Conservation (phyloP, 805 yeast genomes). For the Helenozyma baotianmanensis region DNA sequence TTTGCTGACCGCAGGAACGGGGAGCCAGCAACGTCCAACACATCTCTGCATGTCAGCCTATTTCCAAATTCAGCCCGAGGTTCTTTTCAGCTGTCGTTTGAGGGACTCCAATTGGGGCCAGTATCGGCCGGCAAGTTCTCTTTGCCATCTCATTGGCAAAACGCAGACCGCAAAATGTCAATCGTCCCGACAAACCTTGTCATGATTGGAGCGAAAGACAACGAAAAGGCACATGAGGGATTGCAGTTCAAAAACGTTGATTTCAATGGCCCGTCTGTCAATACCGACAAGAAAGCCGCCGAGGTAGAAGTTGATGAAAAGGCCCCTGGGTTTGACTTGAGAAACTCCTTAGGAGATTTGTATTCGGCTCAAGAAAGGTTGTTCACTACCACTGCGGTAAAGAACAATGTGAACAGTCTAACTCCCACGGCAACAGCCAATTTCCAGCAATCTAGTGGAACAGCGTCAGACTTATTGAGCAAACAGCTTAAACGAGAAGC, state of each 20-base stretch:
- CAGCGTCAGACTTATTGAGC: constrained; percentile 10
- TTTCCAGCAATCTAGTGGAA: constrained; percentile 6
- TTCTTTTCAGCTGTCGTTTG: constrained; percentile 2
- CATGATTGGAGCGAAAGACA: constrained; percentile 1
- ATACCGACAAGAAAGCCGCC: neutral
- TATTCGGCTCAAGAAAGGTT: constrained; percentile 33
- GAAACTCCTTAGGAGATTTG: constrained; percentile 16
- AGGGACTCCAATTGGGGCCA: no score
- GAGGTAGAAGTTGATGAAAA: neutral
- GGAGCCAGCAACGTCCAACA: neutral
- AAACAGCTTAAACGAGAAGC: constrained; percentile 7
- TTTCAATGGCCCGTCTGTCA: constrained; percentile 6
- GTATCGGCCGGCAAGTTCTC: no score
- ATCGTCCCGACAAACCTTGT: constrained; percentile 23
- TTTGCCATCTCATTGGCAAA: constrained; percentile 7
- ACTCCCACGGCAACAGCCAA: constrained; percentile 6
- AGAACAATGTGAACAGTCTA: no score
- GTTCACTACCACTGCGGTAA: constrained; percentile 9
- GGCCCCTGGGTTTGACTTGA: neutral
- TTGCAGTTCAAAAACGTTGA: constrained; percentile 9
- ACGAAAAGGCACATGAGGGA: neutral
- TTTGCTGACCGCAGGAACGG: neutral
- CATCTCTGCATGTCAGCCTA: neutral
- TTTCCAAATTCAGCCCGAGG: constrained; percentile 1
- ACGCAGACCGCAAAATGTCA: constrained; percentile 23